Percentiles rank a stretch among this genome's conserved stretches.
These are phyloP conservation scores for Boletus rufocinnamomeus DNA, from an alignment of 768 basidiomycete species.

Conservation along the genomic window DNA sequence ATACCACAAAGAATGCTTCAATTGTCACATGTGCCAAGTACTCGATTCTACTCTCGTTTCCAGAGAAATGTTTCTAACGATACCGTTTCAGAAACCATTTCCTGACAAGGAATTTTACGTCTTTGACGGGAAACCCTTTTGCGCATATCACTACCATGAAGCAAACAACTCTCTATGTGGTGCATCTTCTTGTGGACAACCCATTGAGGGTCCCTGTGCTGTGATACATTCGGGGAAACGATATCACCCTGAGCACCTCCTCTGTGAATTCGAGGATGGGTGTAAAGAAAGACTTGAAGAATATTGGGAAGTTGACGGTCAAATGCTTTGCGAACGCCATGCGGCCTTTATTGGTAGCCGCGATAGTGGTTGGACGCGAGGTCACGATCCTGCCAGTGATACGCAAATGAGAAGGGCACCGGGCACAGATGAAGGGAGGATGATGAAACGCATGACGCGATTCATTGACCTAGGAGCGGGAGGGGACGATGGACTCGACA, in stretches of 20 bases:
- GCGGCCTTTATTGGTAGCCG: conserved; percentile 40
- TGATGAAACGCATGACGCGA: conserved; percentile 76
- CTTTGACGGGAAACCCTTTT: conserved; percentile 85
- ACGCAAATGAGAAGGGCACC: conserved; percentile 14
- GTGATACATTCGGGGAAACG: conserved; percentile 78
- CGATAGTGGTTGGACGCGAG: conserved; percentile 25
- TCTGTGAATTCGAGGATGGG: conserved; percentile 67
- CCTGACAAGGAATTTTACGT: conserved; percentile 93
- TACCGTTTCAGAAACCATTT: conserved; percentile 68
- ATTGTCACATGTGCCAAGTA: conserved; percentile 81
- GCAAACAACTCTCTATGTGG: conserved; percentile 88
- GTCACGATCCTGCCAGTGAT: conserved; percentile 12
- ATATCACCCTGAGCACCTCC: conserved; percentile 87
- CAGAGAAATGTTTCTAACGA: conserved; percentile 4
- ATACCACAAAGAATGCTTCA: conserved; percentile 91
- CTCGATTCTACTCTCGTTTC: conserved; percentile 20
- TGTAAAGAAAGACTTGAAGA: conserved; percentile 67
- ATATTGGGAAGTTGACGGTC: conserved; percentile 87
- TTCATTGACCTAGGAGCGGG: conserved; percentile 68
- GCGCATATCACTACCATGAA: conserved; percentile 92
- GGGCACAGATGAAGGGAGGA: conserved; percentile 44
- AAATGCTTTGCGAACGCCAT: conserved; percentile 87
- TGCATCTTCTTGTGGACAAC: conserved; percentile 73
- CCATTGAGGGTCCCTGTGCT: conserved; percentile 93
- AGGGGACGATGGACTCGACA: conserved; percentile 31